phyloP scores from a whole-genome alignment of 371 early-diverging fungal genomes.

The Gilbertella persicaria region DNA sequence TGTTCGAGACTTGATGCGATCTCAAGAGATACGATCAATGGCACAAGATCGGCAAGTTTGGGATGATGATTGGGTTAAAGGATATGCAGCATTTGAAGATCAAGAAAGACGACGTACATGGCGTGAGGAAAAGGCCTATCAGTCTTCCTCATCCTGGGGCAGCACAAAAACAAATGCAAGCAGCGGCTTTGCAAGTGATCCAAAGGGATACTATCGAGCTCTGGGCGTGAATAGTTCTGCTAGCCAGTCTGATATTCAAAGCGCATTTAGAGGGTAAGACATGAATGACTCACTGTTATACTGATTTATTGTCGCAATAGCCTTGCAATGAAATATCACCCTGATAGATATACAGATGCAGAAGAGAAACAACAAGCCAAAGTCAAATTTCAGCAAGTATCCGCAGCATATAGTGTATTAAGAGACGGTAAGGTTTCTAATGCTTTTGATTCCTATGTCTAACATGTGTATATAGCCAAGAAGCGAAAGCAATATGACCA shows the following conservation, averaged over 20 bases:
- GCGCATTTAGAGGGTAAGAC: slow-evolving; percentile 57
- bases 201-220: slow-evolving; percentile 50
- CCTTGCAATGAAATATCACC: slow-evolving; percentile 54
- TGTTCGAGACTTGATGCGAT: slow-evolving; percentile 50
- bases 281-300: not conserved
- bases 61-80: slow-evolving; percentile 60
- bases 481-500: slow-evolving; percentile 33
- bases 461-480: slow-evolving; percentile 20
- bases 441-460: not conserved
- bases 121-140: slow-evolving; percentile 44
- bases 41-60: slow-evolving; percentile 48
- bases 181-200: slow-evolving; percentile 26
- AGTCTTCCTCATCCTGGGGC: slow-evolving; percentile 15
- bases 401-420: slow-evolving; percentile 60
- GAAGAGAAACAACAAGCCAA: slow-evolving; percentile 56
- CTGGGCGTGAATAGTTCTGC: slow-evolving; percentile 48
- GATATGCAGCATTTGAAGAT: slow-evolving; percentile 58
- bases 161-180: slow-evolving; percentile 6
- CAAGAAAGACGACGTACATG: slow-evolving; percentile 55
- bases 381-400: slow-evolving; percentile 57
- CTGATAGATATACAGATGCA: slow-evolving; percentile 56
- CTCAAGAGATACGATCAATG: slow-evolving; percentile 49
- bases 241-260: slow-evolving; percentile 58
- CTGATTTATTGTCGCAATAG: slow-evolving; percentile 20
- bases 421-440: slow-evolving; percentile 48